These are phyloP conservation scores for Chytriomyces sp. DNA, from an alignment of 192 early-diverging fungal species.

Conservation along the genomic window DNA sequence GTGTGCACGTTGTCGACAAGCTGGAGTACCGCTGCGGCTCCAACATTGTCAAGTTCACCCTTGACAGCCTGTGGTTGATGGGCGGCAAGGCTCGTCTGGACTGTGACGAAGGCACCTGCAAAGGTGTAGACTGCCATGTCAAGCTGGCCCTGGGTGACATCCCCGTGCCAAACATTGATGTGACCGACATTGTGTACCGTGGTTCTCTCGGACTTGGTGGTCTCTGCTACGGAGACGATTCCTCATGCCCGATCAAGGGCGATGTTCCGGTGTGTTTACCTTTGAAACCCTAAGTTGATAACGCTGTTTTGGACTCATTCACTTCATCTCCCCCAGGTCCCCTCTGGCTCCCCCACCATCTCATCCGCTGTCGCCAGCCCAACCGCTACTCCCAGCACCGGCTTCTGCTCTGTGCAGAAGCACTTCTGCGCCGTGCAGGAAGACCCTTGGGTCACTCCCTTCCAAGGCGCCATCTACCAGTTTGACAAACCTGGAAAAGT, in stretches of 20 bases:
- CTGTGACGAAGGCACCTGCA: conserved; percentile 7
- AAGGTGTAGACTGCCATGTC: neutral
- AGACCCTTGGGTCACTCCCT: conserved; percentile 4
- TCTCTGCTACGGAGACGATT: conserved; percentile 11
- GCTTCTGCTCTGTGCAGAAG: neutral
- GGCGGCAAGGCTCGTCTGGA: neutral
- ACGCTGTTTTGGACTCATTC: neutral
- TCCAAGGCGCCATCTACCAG: neutral
- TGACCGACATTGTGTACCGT: neutral
- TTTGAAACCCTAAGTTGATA: neutral
- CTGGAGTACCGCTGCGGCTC: neutral
- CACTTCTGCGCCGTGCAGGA: neutral
- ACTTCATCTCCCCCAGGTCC: neutral
- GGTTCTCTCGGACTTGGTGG: neutral
- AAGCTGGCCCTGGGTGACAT: neutral
- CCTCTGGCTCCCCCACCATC: neutral
- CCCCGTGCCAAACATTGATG: neutral
- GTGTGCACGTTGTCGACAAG: neutral
- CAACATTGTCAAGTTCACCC: neutral
- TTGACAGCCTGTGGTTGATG: neutral
- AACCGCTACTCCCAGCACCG: neutral
- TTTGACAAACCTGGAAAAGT: neutral
- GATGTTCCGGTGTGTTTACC: neutral
- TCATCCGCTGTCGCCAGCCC: neutral
- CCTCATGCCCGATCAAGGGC: neutral